Base-by-base conservation (phyloP, 164 flowering plant genomes). In the Vitis riparia region DNA sequence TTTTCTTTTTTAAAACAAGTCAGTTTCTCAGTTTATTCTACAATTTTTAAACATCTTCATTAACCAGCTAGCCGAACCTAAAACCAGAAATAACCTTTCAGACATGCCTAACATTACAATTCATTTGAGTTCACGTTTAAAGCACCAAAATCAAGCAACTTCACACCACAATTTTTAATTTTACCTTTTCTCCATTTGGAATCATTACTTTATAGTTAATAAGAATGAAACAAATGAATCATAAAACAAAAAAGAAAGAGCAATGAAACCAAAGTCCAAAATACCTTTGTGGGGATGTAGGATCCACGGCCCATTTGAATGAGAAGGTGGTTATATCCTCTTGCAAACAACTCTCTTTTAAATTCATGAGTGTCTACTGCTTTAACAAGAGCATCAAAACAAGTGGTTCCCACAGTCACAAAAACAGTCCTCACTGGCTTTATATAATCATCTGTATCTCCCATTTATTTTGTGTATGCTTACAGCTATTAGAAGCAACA, bases 221-320 rank as follows among this genome's bases (percentile, higher is more conserved):
- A 53, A 53, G 56, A 17, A 19, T 11, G 23, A 17, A 57, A 62
- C 10, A 16, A 14, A 17, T 53, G 4, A 47, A 6, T 57, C 9
- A 37, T 17, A 55, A 63, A 71, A 49, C 9, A 11, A 5, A 32
- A 44, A 19, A 8, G 15, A 14, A 51, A 5, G 44, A 37, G 44
- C 7, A 6, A 37, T 3, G 27, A 51, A 58, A 13, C 51, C 17
- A 19, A 8, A 37, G n/a, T 9, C 15, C 4, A 27, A 51, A 47
- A 13, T 81, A 91, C 98, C 94, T 80, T 86, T 27, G 84, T 73
- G 19, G 98, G 96, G 29, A 75, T 71, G 72, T 82, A 91, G 23
- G 91, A 73, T 62, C 98, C 96, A 55, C 97, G 90, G 3, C 98
- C 96, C 86, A 91, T 87, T 75, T 91, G 97, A 81, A 93, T 87